Percentiles rank a stretch among this genome's conserved stretches.
Evolutionary conservation across 2,329 filamentous ascomycete species (phyloP).

Genomic region (Nigrograna mackinnonii): DNA sequence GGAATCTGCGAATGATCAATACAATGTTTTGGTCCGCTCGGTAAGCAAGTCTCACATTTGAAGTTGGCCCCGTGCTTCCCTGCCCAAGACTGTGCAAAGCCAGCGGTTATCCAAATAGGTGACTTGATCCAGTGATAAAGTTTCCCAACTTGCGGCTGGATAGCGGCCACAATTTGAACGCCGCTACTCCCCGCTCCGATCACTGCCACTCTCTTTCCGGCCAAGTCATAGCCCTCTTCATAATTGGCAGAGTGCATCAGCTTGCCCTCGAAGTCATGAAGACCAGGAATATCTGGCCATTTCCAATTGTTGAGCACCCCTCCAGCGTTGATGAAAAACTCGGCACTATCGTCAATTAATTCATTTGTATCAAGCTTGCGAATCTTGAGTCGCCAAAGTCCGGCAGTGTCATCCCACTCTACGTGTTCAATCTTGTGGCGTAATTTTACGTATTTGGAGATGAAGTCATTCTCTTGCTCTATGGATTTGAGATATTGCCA

Average conservation of each 20-base stretch:
- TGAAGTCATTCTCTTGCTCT: constrained; percentile 22
- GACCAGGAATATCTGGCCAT: neutral
- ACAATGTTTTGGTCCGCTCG: neutral
- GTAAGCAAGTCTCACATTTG: neutral
- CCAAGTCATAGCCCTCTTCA: neutral
- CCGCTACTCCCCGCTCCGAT: neutral
- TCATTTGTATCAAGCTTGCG: constrained; percentile 24
- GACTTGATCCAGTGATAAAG: neutral
- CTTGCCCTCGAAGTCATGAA: neutral
- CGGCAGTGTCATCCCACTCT: neutral
- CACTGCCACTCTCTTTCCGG: neutral
- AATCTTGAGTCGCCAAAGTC: neutral
- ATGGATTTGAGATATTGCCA: neutral
- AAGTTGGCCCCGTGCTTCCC: neutral
- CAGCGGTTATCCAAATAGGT: neutral
- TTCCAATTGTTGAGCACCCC: constrained; percentile 3
- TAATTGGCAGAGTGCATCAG: neutral
- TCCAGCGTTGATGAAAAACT: constrained; percentile 1
- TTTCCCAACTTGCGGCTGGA: neutral
- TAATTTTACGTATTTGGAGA: constrained; percentile 19
- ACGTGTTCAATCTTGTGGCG: neutral
- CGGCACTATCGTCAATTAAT: constrained; percentile 7
- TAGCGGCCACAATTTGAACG: neutral
- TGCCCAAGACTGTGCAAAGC: neutral
- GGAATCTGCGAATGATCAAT: constrained; percentile 26